Base-by-base conservation (phyloP, 2,329 filamentous ascomycete genomes). In the Penicillium brasilianum region DNA sequence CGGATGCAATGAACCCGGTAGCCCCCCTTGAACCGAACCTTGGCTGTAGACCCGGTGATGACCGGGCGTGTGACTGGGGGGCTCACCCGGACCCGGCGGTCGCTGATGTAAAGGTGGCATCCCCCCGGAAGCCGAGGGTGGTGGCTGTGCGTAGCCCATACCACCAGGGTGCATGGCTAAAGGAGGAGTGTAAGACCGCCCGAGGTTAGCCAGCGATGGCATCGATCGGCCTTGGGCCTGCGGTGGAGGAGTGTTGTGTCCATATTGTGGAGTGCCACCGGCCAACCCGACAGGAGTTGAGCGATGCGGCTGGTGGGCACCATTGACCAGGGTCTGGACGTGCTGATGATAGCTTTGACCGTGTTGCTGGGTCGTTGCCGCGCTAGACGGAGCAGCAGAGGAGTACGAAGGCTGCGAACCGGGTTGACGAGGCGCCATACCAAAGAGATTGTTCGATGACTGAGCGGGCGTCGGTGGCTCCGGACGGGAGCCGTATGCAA, bases 131-230 rank as follows among this genome's bases (percentile, higher is more conserved):
- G 60, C 39, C 11, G 62, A 53, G 1, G 70, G 61, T 48, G 71
- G 60, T 8, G 69, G 61, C 5, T 69, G 66, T 6, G 69, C 70
- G 64, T 77, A 77, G 18, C 65, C 66, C 57, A 77, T 65, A 10
- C 72, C 67, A 20, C 69, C 57, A 22, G 72, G 72, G 46, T 74
- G 70, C 49, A 78, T 46, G 18, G 69, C 66, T 6, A 75, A 65
- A 0, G 77, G 77, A n/a, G 78, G 78, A 2, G 77, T 79, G 57
- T 76, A 80, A 9, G 78, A 75, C 39, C 77, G 72, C 14, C 70
- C 73, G 25, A 78, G 68, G 14, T 63, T 64, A 37, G 74, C 65
- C 28, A 71, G 57, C 34, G 69, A 61, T 25, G 70, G 68, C 55
- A 72, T 65, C 48, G 69, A 68, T 51, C 73, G 70, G 36, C 73